Percentiles rank a stretch among this genome's conserved stretches.
phyloP scores from a whole-genome alignment of 140 eudicot genomes.

The Stevia rebaudiana region DNA sequence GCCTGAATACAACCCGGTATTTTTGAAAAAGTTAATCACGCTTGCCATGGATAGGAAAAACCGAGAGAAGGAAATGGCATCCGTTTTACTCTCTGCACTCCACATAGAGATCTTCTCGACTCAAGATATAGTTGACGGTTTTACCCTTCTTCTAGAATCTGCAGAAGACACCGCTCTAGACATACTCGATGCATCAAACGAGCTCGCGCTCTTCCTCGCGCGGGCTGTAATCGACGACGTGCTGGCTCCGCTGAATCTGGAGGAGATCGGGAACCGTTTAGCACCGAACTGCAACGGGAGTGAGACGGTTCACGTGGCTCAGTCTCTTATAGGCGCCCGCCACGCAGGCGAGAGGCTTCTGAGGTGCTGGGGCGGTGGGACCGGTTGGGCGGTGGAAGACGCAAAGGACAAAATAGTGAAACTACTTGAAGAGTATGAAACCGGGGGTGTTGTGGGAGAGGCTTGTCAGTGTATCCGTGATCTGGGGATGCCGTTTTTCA shows the following conservation, averaged over 20 bases:
- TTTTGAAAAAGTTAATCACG: constrained; percentile 71
- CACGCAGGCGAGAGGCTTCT: constrained; percentile 91
- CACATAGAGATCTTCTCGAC: constrained; percentile 84
- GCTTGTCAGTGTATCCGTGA: constrained; percentile 92
- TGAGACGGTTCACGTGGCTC: constrained; percentile 68
- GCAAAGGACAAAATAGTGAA: constrained; percentile 87
- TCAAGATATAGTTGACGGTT: constrained; percentile 79
- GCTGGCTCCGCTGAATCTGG: constrained; percentile 75
- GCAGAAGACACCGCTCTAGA: constrained; percentile 94
- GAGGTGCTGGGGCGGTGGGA: constrained; percentile 98
- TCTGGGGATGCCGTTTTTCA: constrained; percentile 87
- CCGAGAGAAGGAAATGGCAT: constrained; percentile 92
- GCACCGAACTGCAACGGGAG: constrained; percentile 62
- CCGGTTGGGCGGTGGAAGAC: constrained; percentile 98
- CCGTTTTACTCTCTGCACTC: constrained; percentile 76
- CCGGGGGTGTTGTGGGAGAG: constrained; percentile 72
- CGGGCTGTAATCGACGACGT: constrained; percentile 90
- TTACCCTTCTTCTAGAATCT: constrained; percentile 69
- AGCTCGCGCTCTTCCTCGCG: constrained; percentile 77
- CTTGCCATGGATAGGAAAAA: constrained; percentile 93
- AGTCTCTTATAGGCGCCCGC: constrained; percentile 63
- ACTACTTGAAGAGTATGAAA: constrained; percentile 79
- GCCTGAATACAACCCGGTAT: constrained; percentile 70
- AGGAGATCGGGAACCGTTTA: constrained; percentile 55
- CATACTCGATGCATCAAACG: constrained; percentile 81